These are phyloP conservation scores for Ulmus americana DNA, from an alignment of 331 rosid genomes.

Conservation along the genomic window DNA sequence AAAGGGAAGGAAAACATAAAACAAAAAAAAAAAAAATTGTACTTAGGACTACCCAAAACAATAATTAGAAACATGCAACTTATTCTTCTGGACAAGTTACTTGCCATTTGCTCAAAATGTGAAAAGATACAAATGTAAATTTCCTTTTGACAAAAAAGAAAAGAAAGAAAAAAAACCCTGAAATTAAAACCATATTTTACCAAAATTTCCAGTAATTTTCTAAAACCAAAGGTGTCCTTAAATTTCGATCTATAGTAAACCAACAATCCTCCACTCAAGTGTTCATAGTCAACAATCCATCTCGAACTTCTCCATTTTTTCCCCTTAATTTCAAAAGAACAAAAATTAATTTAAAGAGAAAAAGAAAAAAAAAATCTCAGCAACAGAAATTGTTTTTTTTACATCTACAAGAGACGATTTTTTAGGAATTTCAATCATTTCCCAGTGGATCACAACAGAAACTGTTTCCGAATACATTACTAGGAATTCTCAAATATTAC, in stretches of 20 bases:
- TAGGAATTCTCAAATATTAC: background rate
- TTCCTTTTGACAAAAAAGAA: background rate
- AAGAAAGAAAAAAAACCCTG: background rate
- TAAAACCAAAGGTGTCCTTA: background rate
- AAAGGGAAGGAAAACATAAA: background rate
- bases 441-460: background rate
- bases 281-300: constrained; percentile 11
- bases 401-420: too few species aligned
- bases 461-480: background rate
- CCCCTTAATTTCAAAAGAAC: background rate
- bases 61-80: background rate
- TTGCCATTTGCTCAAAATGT: background rate
- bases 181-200: background rate
- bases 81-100: background rate
- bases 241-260: background rate
- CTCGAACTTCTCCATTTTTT: constrained; percentile 4
- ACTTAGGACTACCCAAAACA: background rate
- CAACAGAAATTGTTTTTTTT: too few species aligned
- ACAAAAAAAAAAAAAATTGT: background rate
- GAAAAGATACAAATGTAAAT: background rate
- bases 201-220: background rate
- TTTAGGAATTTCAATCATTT: background rate
- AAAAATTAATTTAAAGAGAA: too few species aligned
- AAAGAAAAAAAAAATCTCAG: too few species aligned
- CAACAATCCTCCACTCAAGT: background rate